Conservation (phyloP, 2,329 filamentous ascomycete species). For the Chlorencoelia australis region DNA sequence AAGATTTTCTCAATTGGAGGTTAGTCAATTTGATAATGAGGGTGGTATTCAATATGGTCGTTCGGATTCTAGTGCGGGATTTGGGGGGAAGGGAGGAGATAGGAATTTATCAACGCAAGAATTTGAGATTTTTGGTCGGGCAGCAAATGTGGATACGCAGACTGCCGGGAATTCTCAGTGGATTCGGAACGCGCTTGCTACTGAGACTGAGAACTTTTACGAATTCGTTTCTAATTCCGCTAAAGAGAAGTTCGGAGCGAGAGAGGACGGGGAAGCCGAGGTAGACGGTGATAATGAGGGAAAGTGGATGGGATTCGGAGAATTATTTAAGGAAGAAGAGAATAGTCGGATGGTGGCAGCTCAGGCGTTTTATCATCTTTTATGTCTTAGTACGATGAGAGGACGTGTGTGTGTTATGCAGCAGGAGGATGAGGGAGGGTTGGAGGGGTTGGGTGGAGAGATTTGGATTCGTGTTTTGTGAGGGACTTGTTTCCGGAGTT, state of each 20-base stretch:
- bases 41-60: slow-evolving; percentile 20
- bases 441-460: slow-evolving; percentile 1
- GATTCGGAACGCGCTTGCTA: slow-evolving; percentile 42
- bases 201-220: slow-evolving; percentile 53
- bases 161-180: slow-evolving; percentile 37
- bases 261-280: slow-evolving; percentile 11
- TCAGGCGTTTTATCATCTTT: slow-evolving; percentile 66
- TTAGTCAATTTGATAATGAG: slow-evolving; percentile 7
- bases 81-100: background rate
- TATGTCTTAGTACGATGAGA: slow-evolving; percentile 61
- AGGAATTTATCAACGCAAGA: slow-evolving; percentile 21
- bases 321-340: slow-evolving; percentile 50
- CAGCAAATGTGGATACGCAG: slow-evolving; percentile 37
- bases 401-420: slow-evolving; percentile 54
- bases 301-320: slow-evolving; percentile 53
- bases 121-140: slow-evolving; percentile 34
- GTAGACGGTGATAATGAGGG: slow-evolving; percentile 5
- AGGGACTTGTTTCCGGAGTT: too few species aligned
- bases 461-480: slow-evolving; percentile 5
- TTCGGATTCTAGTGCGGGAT: slow-evolving; percentile 9
- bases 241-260: slow-evolving; percentile 25
- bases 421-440: slow-evolving; percentile 11
- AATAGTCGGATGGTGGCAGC: slow-evolving; percentile 52
- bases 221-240: slow-evolving; percentile 44
- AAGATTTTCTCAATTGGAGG: slow-evolving; percentile 6